Conservation (phyloP, 768 basidiomycete genomes). For the Amanita inopinata region DNA sequence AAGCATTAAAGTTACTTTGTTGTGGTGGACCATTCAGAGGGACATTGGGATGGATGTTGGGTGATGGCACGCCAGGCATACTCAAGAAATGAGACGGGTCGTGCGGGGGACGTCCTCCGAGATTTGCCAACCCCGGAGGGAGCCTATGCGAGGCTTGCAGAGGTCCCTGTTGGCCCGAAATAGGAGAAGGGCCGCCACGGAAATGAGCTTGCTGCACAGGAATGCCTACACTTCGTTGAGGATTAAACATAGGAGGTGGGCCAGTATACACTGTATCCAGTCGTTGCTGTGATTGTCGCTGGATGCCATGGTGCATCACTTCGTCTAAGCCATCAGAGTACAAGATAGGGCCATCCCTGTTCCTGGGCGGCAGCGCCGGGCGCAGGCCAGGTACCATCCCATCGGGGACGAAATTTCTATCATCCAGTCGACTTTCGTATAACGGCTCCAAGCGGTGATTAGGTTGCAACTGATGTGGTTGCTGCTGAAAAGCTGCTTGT, state of each 20-base stretch:
- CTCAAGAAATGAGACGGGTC: constrained; percentile 62
- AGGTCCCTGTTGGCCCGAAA: constrained; percentile 34
- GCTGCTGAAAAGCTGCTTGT: constrained; percentile 33
- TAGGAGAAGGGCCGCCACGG: constrained; percentile 64
- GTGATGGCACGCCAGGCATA: constrained; percentile 34
- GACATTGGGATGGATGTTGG: constrained; percentile 34
- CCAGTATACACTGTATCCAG: constrained; percentile 50
- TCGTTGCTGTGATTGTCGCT: constrained; percentile 41
- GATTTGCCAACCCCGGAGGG: constrained; percentile 73
- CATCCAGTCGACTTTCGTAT: constrained; percentile 67
- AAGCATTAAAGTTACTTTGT: constrained; percentile 43
- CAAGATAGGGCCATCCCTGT: constrained; percentile 42
- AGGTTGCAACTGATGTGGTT: constrained; percentile 31
- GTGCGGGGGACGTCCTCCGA: constrained; percentile 75
- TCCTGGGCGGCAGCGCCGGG: constrained; percentile 50
- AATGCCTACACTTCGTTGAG: constrained; percentile 47
- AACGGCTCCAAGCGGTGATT: constrained; percentile 53
- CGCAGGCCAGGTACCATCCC: constrained; percentile 82
- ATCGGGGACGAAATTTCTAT: constrained; percentile 73
- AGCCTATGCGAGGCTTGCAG: constrained; percentile 48
- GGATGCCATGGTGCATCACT: constrained; percentile 47
- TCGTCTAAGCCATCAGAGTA: constrained; percentile 58
- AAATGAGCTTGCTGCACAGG: constrained; percentile 53
- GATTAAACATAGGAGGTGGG: constrained; percentile 38
- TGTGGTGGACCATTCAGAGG: constrained; percentile 37